Conservation (phyloP, 768 basidiomycete genomes). For the Termitomyces sp. region DNA sequence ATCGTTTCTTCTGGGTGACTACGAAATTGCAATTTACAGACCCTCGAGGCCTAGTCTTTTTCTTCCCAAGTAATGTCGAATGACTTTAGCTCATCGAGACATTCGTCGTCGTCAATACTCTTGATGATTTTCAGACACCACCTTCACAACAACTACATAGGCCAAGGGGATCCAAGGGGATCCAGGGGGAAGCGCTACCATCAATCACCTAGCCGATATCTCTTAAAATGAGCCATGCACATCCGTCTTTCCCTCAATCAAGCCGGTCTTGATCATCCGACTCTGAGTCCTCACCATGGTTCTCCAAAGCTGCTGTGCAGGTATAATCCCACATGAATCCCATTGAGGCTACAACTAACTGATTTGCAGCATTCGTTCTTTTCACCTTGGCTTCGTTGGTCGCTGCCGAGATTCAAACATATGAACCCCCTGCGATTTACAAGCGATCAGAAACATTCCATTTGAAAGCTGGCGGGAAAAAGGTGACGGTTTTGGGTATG, state of each 20-base stretch:
- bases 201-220: slow-evolving; percentile 1
- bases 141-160: neutral
- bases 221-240: neutral
- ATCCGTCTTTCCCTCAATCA: slow-evolving; percentile 2
- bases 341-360: neutral
- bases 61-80: neutral
- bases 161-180: too few relatives aligned
- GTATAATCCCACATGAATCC: neutral
- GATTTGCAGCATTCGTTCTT: slow-evolving; percentile 8
- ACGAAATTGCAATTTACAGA: neutral
- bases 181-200: neutral
- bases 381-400: slow-evolving; percentile 5
- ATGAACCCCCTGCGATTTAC: slow-evolving; percentile 9
- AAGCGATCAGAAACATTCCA: slow-evolving; percentile 7
- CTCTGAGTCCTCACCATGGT: slow-evolving; percentile 6
- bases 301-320: slow-evolving; percentile 14
- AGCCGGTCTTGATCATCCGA: slow-evolving; percentile 15
- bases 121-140: slow-evolving; percentile 1
- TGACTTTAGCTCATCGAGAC: neutral
- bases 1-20: neutral
- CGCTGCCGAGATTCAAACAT: slow-evolving; percentile 9
- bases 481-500: slow-evolving; percentile 12
- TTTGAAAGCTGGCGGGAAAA: slow-evolving; percentile 10
- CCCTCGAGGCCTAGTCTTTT: neutral
- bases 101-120: neutral